Evolutionary conservation across 805 yeast species (phyloP).

Genomic region (Priceomyces carsonii): DNA sequence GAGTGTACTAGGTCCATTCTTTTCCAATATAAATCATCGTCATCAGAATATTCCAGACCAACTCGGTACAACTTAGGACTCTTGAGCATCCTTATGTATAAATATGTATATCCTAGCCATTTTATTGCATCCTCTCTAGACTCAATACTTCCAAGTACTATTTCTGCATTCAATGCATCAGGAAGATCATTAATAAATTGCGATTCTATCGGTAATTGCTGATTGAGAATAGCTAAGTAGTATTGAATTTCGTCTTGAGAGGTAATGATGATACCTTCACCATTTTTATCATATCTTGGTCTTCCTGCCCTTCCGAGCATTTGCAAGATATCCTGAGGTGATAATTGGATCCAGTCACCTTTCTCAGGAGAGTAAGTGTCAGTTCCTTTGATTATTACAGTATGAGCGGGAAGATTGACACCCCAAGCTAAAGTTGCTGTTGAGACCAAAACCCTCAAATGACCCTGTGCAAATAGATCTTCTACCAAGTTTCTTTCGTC

Average conservation of each 20-base stretch:
- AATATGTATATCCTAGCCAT: conserved; percentile 81
- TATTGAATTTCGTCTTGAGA: conserved; percentile 83
- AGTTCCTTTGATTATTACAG: conserved; percentile 91
- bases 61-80: conserved; percentile 77
- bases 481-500: conserved; percentile 77
- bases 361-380: conserved; percentile 89
- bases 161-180: conserved; percentile 84
- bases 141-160: conserved; percentile 68
- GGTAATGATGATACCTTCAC: conserved; percentile 93
- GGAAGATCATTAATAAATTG: conserved; percentile 71
- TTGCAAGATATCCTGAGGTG: conserved; percentile 92
- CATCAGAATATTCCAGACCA: conserved; percentile 61
- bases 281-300: conserved; percentile 88
- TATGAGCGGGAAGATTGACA: conserved; percentile 92
- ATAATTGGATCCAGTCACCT: conserved; percentile 87
- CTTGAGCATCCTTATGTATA: conserved; percentile 73
- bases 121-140: conserved; percentile 64
- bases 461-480: conserved; percentile 86
- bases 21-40: conserved; percentile 48
- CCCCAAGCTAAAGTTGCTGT: conserved; percentile 98
- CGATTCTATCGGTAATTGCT: conserved; percentile 90
- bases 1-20: conserved; percentile 74
- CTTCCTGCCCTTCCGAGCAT: conserved; percentile 99
- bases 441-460: conserved; percentile 78
- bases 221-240: conserved; percentile 86